Conservation (phyloP, 1,284 basidiomycete species). For the Malassezia sympodialis region DNA sequence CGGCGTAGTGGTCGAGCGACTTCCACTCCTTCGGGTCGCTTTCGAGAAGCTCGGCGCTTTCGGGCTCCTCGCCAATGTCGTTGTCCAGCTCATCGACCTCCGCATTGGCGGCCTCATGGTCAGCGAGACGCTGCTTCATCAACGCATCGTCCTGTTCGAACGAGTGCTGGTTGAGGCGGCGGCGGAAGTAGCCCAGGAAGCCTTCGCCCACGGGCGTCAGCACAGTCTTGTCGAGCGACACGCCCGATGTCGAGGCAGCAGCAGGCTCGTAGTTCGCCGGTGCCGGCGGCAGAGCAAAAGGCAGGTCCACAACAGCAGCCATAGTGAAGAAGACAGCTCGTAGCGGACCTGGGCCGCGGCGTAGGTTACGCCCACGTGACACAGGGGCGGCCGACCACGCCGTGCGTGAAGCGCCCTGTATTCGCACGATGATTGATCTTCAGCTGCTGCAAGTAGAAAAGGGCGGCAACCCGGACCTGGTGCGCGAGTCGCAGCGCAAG, state of each 20-base stretch:
- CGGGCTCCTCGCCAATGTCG: constrained; percentile 83
- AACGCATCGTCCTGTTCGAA: constrained; percentile 42
- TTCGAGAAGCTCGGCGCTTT: constrained; percentile 61
- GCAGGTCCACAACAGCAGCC: constrained; percentile 37
- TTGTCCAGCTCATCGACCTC: constrained; percentile 66
- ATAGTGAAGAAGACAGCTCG: constrained; percentile 16
- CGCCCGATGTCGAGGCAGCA: constrained; percentile 26
- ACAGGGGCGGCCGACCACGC: neutral
- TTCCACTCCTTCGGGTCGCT: constrained; percentile 98
- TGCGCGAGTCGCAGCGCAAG: constrained; percentile 84
- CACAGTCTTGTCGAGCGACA: constrained; percentile 20
- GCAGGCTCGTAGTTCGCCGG: constrained; percentile 38
- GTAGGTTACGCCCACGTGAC: neutral
- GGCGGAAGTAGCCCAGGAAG: constrained; percentile 41
- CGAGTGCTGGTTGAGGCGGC: constrained; percentile 31
- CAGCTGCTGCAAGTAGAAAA: constrained; percentile 46
- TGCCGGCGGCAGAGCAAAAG: constrained; percentile 36
- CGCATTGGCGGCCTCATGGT: constrained; percentile 53
- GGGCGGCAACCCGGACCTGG: constrained; percentile 86
- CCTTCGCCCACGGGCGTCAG: constrained; percentile 39
- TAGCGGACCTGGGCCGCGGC: neutral
- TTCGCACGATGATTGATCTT: constrained; percentile 27
- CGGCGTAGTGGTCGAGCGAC: constrained; percentile 97
- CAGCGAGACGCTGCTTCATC: constrained; percentile 25
- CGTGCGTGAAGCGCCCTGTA: neutral